Conservation (phyloP, 306 rosid species). For the Quercus berberidifolia region DNA sequence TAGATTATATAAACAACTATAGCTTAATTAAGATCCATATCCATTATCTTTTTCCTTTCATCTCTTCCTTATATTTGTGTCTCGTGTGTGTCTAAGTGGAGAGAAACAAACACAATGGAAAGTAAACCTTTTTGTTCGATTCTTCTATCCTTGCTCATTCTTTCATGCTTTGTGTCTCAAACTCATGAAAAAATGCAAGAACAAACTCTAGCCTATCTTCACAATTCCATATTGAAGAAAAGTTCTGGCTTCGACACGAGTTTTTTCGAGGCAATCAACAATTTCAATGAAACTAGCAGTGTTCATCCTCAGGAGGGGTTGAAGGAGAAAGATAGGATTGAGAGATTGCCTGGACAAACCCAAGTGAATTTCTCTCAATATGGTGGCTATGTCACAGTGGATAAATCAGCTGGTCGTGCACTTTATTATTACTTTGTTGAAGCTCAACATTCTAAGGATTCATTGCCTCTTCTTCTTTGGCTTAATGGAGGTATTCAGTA, state of each 20-base stretch:
- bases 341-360: slow-evolving; percentile 76
- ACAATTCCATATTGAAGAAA: slow-evolving; percentile 25
- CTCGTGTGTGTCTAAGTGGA: neutral
- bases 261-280: slow-evolving; percentile 34
- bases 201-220: slow-evolving; percentile 27
- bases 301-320: slow-evolving; percentile 26
- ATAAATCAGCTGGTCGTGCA: slow-evolving; percentile 64
- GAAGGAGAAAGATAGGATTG: slow-evolving; percentile 66
- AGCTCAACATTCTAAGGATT: slow-evolving; percentile 39
- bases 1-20: too few relatives aligned
- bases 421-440: slow-evolving; percentile 76
- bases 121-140: too few relatives aligned
- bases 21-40: too few relatives aligned
- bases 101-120: too few relatives aligned
- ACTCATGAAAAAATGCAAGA: slow-evolving; percentile 49
- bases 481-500: slow-evolving; percentile 79
- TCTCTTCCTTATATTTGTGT: too few relatives aligned
- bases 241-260: slow-evolving; percentile 27
- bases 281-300: neutral
- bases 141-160: slow-evolving; percentile 1
- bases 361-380: slow-evolving; percentile 59
- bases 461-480: slow-evolving; percentile 92
- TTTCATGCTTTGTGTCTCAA: slow-evolving; percentile 27
- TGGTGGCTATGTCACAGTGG: slow-evolving; percentile 81
- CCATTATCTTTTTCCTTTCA: too few relatives aligned